Base-by-base conservation (phyloP, 345 rosid species). In the Microcos paniculata region DNA sequence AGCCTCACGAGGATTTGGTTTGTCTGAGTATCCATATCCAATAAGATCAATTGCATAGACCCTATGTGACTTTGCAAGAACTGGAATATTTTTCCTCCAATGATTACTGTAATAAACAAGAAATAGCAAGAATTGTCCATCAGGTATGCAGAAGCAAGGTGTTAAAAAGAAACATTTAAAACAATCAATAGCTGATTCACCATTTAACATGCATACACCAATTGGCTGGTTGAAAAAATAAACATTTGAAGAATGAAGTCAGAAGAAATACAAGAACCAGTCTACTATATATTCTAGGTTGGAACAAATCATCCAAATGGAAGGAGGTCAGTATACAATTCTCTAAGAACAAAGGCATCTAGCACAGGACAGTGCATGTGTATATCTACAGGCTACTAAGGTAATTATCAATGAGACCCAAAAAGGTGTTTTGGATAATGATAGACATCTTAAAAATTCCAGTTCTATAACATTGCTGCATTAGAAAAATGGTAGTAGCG, bases 1-100 rank as follows among this genome's bases (percentile, higher is more conserved):
- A 73, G 87, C 88, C 21, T 84, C 90, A 31, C 74, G 81, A 80
- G 99, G 96, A 78, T 89, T 89, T n/a, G 99, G 98, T 61, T 92
- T 94, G 81, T 91, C 94, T 0, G 96, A 92, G 88, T 90, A 91
- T 78, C 99, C 99, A 74, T 95, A 95, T 46, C 97, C 97, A 74
- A 95, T 89, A 46, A 95, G 94, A 81, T 95, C 99, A 40, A 95
- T 88, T 53, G 97, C 80, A 66, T 83, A 95, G 8, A 92, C 97
- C 31, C 92, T 84, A 72, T 88, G 88, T 26, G 90, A 85, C 70
- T 84, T 91, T 62, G 93, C 97, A 49, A 94, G 97, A 79, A 92
- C 77, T 2, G 90, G 90, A 64, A 91, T 87, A 38, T 91, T 94
- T 83, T 94, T 92, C 75, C 97, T 87, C 98, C 97, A 91, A 61